Conservation (phyloP, 257 asterid species). For the Haberlea rhodopensis region DNA sequence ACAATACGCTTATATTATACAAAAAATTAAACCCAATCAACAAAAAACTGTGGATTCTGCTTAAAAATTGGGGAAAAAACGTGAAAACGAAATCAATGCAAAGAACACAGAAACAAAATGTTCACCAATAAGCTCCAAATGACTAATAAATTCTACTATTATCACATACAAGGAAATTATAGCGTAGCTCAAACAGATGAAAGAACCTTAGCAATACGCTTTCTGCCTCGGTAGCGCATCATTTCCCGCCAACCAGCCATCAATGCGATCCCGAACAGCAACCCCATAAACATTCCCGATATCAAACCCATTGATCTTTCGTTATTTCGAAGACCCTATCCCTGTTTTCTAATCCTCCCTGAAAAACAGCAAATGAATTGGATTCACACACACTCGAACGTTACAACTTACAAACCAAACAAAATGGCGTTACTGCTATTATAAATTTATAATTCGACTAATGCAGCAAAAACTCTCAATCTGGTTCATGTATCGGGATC, state of each 20-base stretch:
- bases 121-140: not conserved
- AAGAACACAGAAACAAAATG: too few species aligned
- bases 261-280: constrained; percentile 72
- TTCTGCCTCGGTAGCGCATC: constrained; percentile 68
- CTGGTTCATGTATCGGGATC: not conserved
- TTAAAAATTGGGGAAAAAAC: too few species aligned
- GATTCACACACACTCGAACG: not conserved
- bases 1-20: not conserved
- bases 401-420: not conserved
- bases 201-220: constrained; percentile 80
- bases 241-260: constrained; percentile 90
- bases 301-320: constrained; percentile 62
- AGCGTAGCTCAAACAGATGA: not conserved
- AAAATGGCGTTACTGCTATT: constrained; percentile 1
- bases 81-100: too few species aligned
- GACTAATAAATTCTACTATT: constrained; percentile 9
- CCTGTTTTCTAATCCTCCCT: constrained; percentile 6
- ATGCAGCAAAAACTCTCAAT: constrained; percentile 1
- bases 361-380: not conserved
- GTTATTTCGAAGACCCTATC: constrained; percentile 17
- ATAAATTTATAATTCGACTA: not conserved
- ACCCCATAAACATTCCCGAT: constrained; percentile 83
- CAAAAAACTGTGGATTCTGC: not conserved
- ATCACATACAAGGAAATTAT: constrained; percentile 3
- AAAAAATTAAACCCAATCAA: not conserved